Conservation (phyloP, 257 asterid species). For the Nicotiana attenuata region DNA sequence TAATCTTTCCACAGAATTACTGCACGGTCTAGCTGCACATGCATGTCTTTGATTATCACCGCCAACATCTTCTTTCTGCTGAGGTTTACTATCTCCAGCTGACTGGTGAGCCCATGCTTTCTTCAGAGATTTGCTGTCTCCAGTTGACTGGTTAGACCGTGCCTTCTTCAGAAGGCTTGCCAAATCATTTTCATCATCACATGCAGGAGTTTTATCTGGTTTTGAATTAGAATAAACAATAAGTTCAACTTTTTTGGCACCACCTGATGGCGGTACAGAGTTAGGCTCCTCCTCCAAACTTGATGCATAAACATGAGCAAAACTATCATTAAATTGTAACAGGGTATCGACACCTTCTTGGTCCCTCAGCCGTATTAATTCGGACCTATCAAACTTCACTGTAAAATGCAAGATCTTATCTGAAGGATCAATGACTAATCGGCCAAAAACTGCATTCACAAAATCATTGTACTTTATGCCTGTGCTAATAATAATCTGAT, state of each 20-base stretch:
- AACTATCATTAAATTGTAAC: constrained; percentile 1
- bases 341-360: not conserved
- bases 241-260: constrained; percentile 22
- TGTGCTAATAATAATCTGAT: not conserved
- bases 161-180: constrained; percentile 29
- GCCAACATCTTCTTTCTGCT: constrained; percentile 16
- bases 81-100: constrained; percentile 15
- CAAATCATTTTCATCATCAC: constrained; percentile 30
- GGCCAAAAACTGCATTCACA: not conserved
- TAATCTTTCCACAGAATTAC: constrained; percentile 12
- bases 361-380: constrained; percentile 15
- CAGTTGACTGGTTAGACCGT: constrained; percentile 20
- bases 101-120: constrained; percentile 25
- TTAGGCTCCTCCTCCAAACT: not conserved
- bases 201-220: constrained; percentile 2
- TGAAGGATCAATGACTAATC: not conserved
- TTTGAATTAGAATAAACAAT: constrained; percentile 34
- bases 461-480: not conserved
- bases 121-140: constrained; percentile 19
- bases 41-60: constrained; percentile 13
- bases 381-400: not conserved
- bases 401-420: constrained; percentile 4
- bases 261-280: constrained; percentile 10
- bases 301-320: not conserved
- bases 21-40: constrained; percentile 14